Base-by-base conservation (phyloP, 345 rosid species). In the Draba incana region DNA sequence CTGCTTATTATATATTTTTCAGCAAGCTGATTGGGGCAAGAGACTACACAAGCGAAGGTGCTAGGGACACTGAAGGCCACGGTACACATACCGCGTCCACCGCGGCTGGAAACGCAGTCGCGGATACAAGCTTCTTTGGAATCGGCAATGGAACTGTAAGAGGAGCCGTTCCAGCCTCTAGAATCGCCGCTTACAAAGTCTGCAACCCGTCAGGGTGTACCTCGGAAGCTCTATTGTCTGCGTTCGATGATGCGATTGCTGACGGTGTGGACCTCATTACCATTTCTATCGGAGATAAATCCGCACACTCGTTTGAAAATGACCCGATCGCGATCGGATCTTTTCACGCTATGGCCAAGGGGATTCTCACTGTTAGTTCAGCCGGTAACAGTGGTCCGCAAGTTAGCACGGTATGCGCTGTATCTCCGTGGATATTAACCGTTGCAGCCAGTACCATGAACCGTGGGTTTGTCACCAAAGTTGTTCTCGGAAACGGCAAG, bases 11-110 rank as follows among this genome's bases (percentile, higher is more conserved):
- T 33, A 5, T 6, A 0, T 12, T 10, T 67, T 67, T 1, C 38
- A 74, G 78, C 27, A 75, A 74, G 14, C 10, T 75, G 57, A 68
- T 75, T 54, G 78, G 78, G 12, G 78, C 69, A 51, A 66, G 69
- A 47, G 62, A 75, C 64, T 75, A 75, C 14, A 62, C 74, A 43
- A 6, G 1, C 15, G 44, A 27, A 12, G 85, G 81, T 41, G 6
- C 53, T 23, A 62, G 64, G 31, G 78, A 75, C 33, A 15, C 0
- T 6, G 1, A 6, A 0, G 78, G 78, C 2, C 78, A 75, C 41
- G 89, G 89, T 11, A 72, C 81, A 4, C 92, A 86, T 66, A 84
- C 87, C 0, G 84, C 92, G 0, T 86, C 88, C 8, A 86, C 72
- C 0, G 87, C 84, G 1, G 87, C 92, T 7, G 88, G 88, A 43